These are phyloP conservation scores for Microdochium trichocladiopsis DNA, from an alignment of 2,329 filamentous ascomycete genomes.

Conservation along the genomic window DNA sequence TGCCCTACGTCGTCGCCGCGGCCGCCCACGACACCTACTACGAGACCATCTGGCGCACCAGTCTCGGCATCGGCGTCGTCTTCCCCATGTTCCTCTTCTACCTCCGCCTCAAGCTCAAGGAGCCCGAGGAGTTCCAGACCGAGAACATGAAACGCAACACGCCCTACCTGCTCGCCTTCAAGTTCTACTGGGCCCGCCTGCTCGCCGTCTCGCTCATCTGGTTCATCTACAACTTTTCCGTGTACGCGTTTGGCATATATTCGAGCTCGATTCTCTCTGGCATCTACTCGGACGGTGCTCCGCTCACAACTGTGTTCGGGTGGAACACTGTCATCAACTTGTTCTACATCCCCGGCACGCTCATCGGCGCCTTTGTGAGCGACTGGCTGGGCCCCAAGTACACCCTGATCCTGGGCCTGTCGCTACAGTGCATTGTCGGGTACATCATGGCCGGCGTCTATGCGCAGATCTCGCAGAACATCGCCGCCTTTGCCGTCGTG, in stretches of 20 bases:
- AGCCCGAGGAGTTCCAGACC: conserved; percentile 70
- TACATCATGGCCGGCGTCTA: conserved; percentile 88
- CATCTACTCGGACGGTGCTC: conserved; percentile 49
- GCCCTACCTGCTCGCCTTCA: conserved; percentile 47
- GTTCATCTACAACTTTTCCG: conserved; percentile 80
- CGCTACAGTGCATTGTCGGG: conserved; percentile 68
- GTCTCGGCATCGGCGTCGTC: conserved; percentile 70
- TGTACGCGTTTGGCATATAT: conserved; percentile 83
- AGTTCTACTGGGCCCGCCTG: conserved; percentile 71
- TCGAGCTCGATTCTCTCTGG: conserved; percentile 65
- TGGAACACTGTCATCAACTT: conserved; percentile 86
- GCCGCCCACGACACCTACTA: conserved; percentile 55
- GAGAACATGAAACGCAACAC: conserved; percentile 61
- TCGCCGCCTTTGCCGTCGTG: conserved; percentile 71
- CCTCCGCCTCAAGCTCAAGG: conserved; percentile 65
- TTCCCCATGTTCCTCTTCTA: conserved; percentile 67
- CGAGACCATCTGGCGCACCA: conserved; percentile 74
- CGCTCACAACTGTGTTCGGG: conserved; percentile 72
- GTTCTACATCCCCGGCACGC: conserved; percentile 81
- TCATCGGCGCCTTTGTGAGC: conserved; percentile 68
- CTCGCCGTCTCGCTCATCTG: conserved; percentile 66
- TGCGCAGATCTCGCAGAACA: conserved; percentile 57
- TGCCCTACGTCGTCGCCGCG: conserved; percentile 56
- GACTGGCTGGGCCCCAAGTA: conserved; percentile 75
- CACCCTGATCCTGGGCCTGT: conserved; percentile 64